Base-by-base conservation (phyloP, 495 filamentous ascomycete genomes). In the Pseudotulostoma volvatum region DNA sequence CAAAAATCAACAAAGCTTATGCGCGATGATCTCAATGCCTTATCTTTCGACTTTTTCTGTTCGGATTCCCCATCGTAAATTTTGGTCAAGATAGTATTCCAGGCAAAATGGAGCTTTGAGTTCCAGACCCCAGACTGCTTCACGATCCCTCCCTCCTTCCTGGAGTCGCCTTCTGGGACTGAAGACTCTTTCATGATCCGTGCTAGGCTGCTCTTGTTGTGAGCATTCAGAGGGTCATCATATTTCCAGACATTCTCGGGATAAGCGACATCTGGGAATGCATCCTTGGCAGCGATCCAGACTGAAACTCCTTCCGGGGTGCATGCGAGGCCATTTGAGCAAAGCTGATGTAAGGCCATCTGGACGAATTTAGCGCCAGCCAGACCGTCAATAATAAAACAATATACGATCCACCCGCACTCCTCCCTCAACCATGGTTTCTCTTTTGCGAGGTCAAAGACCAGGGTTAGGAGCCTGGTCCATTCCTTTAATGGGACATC, bases 341-440 rank as follows among this genome's bases (percentile, higher is more conserved):
- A 59, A 7, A 93, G 45, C 9, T 60, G 67, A 36, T 76, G 60
- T 40, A 94, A 60, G 0, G 81, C 71, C 16, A 59, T 56, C 42
- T 78, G 68, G 11, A 74, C 70, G 21, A 68, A 71, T 31, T 63
- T 56, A 19, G 36, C 35, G 16, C 60, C 54, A 1, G 60, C 40
- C 1, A 55, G 50, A 18, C 70, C 48, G n/a, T 59, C 61, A 20
- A 61, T 56, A 16, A 74, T 39, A 39, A 56, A 59, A 19, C 66
- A 56, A 39, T 65, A 70, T 3, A 79, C 39, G 21, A 90, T 68
- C 70, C 73, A 84, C 9, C 81, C 83, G 47, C 83, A 90, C 51
- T 88, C 80, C 52, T 90, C 78, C 41, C 81, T 72, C 39, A 97
- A 68, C 92, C 90, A 95, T 7, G 78, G 71, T 57, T 93, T 90